phyloP scores from a whole-genome alignment of 805 yeast species.

The Nakazawaea ernobii region DNA sequence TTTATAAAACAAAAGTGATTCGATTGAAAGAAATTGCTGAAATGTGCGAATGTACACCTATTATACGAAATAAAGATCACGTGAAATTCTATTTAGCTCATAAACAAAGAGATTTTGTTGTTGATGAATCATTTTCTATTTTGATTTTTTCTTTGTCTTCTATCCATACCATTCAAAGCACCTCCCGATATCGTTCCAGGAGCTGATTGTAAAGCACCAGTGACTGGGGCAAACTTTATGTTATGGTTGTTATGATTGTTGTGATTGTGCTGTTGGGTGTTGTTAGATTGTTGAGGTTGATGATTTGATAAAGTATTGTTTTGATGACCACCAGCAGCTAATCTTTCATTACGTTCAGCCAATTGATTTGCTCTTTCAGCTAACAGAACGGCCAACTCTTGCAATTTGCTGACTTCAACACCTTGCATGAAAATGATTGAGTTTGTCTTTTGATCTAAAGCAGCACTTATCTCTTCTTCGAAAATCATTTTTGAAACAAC shows the following conservation, averaged over 20 bases:
- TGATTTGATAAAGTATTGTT: conserved; percentile 19
- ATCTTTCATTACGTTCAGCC: conserved; percentile 80
- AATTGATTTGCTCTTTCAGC: conserved; percentile 75
- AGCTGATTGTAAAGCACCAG: conserved; percentile 27
- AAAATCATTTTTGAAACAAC: conserved; percentile 72
- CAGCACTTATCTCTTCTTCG: conserved; percentile 71
- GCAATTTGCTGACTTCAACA: conserved; percentile 77
- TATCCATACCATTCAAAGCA: conserved; percentile 31
- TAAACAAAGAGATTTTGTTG: no score
- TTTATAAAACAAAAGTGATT: no score
- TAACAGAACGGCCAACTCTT: conserved; percentile 79
- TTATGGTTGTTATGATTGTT: conserved; percentile 22
- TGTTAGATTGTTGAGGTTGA: conserved; percentile 2
- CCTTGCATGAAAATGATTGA: conserved; percentile 67
- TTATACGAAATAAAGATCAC: neutral
- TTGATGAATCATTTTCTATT: neutral
- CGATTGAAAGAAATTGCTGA: no score
- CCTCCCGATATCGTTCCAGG: conserved; percentile 31
- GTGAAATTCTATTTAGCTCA: no score
- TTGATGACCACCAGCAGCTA: conserved; percentile 71
- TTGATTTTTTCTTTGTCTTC: conserved; percentile 20
- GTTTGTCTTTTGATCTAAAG: conserved; percentile 60
- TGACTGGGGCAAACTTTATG: conserved; percentile 20
- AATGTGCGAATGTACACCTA: no score
- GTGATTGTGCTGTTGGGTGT: conserved; percentile 14